Base-by-base conservation (phyloP, 257 asterid species). In the Solanum acaule region DNA sequence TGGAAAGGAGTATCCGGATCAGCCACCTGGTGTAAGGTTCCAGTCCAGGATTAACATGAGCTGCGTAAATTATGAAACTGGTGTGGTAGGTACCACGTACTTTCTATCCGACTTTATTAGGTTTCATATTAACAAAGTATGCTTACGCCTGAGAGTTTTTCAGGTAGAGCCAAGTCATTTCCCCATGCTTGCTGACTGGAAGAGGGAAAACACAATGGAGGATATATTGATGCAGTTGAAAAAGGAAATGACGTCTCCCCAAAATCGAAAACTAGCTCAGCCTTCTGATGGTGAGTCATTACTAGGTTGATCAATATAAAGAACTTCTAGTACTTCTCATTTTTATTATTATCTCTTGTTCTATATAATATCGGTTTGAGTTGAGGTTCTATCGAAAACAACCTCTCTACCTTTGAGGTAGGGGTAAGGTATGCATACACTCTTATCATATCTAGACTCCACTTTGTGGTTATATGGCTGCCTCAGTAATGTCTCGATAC, bases 131-230 rank as follows among this genome's bases (percentile, higher is more conserved):
- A 9, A 73, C 35, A 23, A 23, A 12, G 33, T 76, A 34, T 31
- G 34, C 88, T 86, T 61, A 89, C 7, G 31, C 15, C 38, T 25
- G 87, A 40, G 72, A 56, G 67, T 89, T 87, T 82, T 52, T 9
- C 89, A 96, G 98, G 98, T 96, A 38, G 98, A 95, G 73, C 96
- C 97, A 44, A 88, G 87, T 86, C 89, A 89, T 46, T 96, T 96
- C 90, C 91, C 98, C 88, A 96, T 96, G 98, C 96, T 96, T 83
- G 92, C 94, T 29, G 88, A 92, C 84, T 96, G 98, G 98, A 89
- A 91, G 86, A 94, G 98, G 88, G 98, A 94, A 92, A 87, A 90
- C 89, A 95, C 95, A n/a, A 95, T 95, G 98, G 98, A 95, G 93
- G 98, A 95, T 89, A 89, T 95, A 89, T 84, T 95, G 87, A 84